A percentile compares a stretch with the other conserved stretches of the same genome.
Conservation (phyloP, 2,329 filamentous ascomycete species). For the Fusarium nurragi region DNA sequence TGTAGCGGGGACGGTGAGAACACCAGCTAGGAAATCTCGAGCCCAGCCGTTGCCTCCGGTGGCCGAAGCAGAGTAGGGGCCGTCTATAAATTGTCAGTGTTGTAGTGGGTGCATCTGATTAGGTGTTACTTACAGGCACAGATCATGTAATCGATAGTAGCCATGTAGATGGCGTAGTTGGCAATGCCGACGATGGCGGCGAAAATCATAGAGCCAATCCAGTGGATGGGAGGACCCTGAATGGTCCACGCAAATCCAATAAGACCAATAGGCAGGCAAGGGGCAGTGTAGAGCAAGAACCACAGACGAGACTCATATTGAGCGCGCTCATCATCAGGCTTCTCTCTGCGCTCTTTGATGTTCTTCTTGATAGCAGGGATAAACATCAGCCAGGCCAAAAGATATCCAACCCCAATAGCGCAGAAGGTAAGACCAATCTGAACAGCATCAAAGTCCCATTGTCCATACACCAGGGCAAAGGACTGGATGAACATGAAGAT, state of each 20-base stretch:
- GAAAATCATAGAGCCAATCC: conserved; percentile 75
- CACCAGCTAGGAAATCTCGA: conserved; percentile 76
- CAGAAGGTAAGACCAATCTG: conserved; percentile 70
- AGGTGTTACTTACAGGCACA: conserved; percentile 34
- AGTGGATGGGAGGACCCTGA: conserved; percentile 70
- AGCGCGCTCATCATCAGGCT: conserved; percentile 64
- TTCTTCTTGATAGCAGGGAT: conserved; percentile 66
- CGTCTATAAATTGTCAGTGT: conserved; percentile 45
- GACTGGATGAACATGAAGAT: conserved; percentile 83
- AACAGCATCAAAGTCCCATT: conserved; percentile 70
- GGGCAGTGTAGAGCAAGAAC: conserved; percentile 70
- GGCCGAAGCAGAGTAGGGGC: conserved; percentile 76
- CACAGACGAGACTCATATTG: conserved; percentile 76
- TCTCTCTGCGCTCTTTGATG: conserved; percentile 59
- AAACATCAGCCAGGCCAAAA: conserved; percentile 69
- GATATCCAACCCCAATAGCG: conserved; percentile 73
- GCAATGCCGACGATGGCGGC: conserved; percentile 74
- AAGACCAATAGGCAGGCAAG: conserved; percentile 71
- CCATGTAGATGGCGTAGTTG: conserved; percentile 80
- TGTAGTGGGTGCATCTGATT: rapidly evolving
- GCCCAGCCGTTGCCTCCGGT: conserved; percentile 81
- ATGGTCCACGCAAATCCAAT: conserved; percentile 77
- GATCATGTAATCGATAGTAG: conserved; percentile 78
- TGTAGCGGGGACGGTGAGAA: conserved; percentile 73
- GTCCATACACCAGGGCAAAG: conserved; percentile 72